Evolutionary conservation across 2,329 filamentous ascomycete genomes (phyloP), one percentile per base, ranked within the genome.

Genomic region (Penicillium sp.): DNA sequence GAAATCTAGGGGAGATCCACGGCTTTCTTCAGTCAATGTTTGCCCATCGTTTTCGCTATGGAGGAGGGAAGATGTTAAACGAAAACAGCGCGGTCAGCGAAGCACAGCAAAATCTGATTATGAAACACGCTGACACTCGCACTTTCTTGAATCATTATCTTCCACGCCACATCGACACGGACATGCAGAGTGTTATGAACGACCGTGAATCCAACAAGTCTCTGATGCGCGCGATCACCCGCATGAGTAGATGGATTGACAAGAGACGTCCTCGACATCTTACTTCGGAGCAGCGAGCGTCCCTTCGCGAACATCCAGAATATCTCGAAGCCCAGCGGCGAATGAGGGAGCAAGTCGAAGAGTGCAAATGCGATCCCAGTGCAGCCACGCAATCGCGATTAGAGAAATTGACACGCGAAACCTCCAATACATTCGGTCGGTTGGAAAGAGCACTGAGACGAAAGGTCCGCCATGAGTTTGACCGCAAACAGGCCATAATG

Each of bases 61-160:
- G 38, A n/a, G 43, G 38, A 3, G 30, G 39, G 33, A 41, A 41
- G 23, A 41, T 46, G 15, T 29, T 46, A n/a, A 41, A 46, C 7
- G 13, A 37, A 20, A 48, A 26, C 19, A 11, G 21, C 31, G 9
- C 23, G 7, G 45, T 63, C 21, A 63, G 58, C 39, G 49, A 63
- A 41, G 48, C 54, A 7, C 48, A 59, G 37, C 43, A 57, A 33
- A 64, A 64, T 33, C 33, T 61, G 14, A 64, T 64, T 15, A 62
- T 64, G 39, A 45, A 54, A 14, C 44, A 62, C 28, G 14, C 34
- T 8, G 23, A 48, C 19, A 46, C 21, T 16, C 30, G 31, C 4
- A 55, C 46, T 3, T 54, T 57, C 38, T 32, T 56, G 5, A 45
- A 51, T 15, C 33, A 53, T 41, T 54, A 57, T 31, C 46, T 51